Conservation (phyloP, 1,139 yeast genomes). For the Kodamaea sp. region DNA sequence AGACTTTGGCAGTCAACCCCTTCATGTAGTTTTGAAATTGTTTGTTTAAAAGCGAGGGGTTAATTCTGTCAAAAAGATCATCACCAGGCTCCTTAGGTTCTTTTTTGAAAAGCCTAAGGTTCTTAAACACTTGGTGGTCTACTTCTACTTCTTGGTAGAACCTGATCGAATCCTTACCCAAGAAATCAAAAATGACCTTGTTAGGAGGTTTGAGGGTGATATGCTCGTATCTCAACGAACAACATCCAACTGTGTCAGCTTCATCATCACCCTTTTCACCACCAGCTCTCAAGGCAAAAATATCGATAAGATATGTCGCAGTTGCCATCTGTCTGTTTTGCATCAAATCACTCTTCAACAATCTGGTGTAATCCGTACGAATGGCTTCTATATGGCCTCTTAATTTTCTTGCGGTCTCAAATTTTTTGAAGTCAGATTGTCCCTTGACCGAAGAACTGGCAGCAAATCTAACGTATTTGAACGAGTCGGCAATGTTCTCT, state of each 20-base stretch:
- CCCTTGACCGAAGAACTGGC: slow-evolving; percentile 92
- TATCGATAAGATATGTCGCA: slow-evolving; percentile 89
- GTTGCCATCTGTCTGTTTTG: slow-evolving; percentile 90
- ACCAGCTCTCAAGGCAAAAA: slow-evolving; percentile 97
- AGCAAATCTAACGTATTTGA: slow-evolving; percentile 88
- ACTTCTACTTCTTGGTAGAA: slow-evolving; percentile 92
- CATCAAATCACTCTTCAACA: slow-evolving; percentile 77
- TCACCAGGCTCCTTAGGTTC: slow-evolving; percentile 90
- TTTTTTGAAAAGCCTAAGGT: slow-evolving; percentile 81
- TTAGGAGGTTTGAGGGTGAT: slow-evolving; percentile 83
- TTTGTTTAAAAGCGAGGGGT: slow-evolving; percentile 79
- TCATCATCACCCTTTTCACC: slow-evolving; percentile 97
- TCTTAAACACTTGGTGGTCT: slow-evolving; percentile 85
- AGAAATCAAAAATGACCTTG: slow-evolving; percentile 85
- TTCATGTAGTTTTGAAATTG: slow-evolving; percentile 89
- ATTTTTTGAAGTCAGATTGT: slow-evolving; percentile 85
- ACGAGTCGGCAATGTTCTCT: slow-evolving; percentile 81
- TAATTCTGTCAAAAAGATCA: slow-evolving; percentile 86
- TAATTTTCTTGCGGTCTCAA: slow-evolving; percentile 88
- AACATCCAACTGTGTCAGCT: slow-evolving; percentile 98
- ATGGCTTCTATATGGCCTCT: slow-evolving; percentile 71
- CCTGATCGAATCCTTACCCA: slow-evolving; percentile 95
- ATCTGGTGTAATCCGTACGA: slow-evolving; percentile 70
- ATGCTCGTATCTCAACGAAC: slow-evolving; percentile 89
- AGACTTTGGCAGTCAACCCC: slow-evolving; percentile 93